Percentiles rank a stretch among this genome's conserved stretches.
Evolutionary conservation across 768 basidiomycete genomes (phyloP).

Genomic region (Leccinum sublutescens): DNA sequence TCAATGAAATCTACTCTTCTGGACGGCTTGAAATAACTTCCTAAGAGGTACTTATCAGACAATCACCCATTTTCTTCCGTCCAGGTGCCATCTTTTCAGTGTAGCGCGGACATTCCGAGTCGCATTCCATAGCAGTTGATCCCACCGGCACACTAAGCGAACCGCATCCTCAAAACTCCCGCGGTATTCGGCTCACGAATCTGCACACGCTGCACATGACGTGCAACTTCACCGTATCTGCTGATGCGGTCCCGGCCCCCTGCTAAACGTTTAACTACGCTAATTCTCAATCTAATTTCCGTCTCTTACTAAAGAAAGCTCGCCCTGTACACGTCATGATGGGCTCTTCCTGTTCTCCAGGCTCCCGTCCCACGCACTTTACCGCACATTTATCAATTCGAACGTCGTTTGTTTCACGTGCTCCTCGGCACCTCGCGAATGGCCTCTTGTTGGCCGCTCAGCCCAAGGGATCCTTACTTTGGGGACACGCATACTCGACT

Average conservation of each 20-base stretch:
- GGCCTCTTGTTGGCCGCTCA: slow-evolving; percentile 7
- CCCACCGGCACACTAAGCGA: background rate
- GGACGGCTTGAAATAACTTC: background rate
- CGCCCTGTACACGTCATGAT: slow-evolving; percentile 23
- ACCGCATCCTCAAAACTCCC: background rate
- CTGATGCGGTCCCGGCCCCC: slow-evolving; percentile 7
- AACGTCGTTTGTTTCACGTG: slow-evolving; percentile 18
- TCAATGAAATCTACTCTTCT: slow-evolving; percentile 5
- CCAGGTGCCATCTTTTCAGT: background rate
- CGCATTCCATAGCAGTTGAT: slow-evolving; percentile 4
- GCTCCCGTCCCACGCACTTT: slow-evolving; percentile 1
- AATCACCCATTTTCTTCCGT: background rate
- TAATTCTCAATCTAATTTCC: slow-evolving; percentile 31
- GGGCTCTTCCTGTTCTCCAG: slow-evolving; percentile 1
- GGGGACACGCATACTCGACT: slow-evolving; percentile 16
- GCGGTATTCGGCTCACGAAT: background rate
- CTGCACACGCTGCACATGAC: slow-evolving; percentile 4
- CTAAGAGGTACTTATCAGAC: slow-evolving; percentile 10
- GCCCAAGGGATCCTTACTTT: slow-evolving; percentile 7
- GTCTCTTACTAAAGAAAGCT: slow-evolving; percentile 19
- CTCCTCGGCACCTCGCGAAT: slow-evolving; percentile 27
- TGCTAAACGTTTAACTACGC: slow-evolving; percentile 32
- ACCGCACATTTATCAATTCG: slow-evolving; percentile 1
- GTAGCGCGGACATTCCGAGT: background rate
- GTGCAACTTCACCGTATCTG: background rate